These are phyloP conservation scores for Rhizopogon sp. DNA, from an alignment of 768 basidiomycete species.

Conservation along the genomic window DNA sequence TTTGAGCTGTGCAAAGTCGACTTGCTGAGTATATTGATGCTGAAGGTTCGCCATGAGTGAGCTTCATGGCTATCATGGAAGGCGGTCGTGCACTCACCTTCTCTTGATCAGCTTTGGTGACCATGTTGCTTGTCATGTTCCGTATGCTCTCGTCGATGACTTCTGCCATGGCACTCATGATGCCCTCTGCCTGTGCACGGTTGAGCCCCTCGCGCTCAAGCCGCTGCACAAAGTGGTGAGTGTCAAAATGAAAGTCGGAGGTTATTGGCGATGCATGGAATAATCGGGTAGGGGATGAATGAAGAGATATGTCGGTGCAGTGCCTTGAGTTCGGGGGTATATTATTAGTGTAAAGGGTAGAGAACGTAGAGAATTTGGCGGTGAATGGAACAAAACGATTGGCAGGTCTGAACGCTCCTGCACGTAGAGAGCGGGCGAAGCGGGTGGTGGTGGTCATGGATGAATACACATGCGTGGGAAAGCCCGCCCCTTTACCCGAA, in stretches of 20 bases:
- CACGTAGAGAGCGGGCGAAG: slow-evolving; percentile 1
- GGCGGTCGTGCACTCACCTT: slow-evolving; percentile 53
- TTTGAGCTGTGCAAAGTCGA: slow-evolving; percentile 95
- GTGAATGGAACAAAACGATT: slow-evolving; percentile 4
- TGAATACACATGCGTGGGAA: slow-evolving; percentile 14
- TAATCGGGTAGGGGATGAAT: slow-evolving; percentile 1
- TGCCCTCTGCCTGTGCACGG: slow-evolving; percentile 89
- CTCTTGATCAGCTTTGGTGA: slow-evolving; percentile 93
- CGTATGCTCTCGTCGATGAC: slow-evolving; percentile 96
- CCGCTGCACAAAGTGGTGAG: slow-evolving; percentile 90
- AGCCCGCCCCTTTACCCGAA: neutral
- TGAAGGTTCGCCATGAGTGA: slow-evolving; percentile 20
- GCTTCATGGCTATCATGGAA: neutral
- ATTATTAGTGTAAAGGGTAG: neutral
- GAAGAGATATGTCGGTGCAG: neutral
- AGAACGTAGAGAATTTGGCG: neutral
- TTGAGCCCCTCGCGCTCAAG: slow-evolving; percentile 87
- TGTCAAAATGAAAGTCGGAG: slow-evolving; percentile 83
- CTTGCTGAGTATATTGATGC: slow-evolving; percentile 93
- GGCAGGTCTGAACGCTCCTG: slow-evolving; percentile 2
- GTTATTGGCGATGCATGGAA: slow-evolving; percentile 27
- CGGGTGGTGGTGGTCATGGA: slow-evolving; percentile 11
- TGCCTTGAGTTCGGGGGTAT: neutral
- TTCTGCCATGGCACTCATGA: slow-evolving; percentile 95
- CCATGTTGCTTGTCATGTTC: slow-evolving; percentile 95